Evolutionary conservation across 2,329 filamentous ascomycete genomes (phyloP), one percentile per base, ranked within the genome.

Genomic region (Sarocladium oryzae): DNA sequence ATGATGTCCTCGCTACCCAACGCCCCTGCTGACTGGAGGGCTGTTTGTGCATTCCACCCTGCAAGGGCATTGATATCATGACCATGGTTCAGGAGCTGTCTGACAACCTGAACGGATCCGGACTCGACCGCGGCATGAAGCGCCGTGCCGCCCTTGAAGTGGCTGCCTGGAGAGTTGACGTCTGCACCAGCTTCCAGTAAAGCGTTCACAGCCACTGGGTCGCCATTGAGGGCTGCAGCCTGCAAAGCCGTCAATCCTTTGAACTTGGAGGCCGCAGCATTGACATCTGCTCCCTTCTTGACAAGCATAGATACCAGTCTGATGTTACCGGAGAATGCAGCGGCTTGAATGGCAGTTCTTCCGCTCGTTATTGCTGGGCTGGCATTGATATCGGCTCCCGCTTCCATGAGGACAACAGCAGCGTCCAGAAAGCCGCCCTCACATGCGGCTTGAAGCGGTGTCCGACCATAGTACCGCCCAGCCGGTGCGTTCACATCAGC

Each of bases 281-380:
- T 60, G 7, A 61, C 56, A 18, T 66, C 61, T 4, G 66, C 67
- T 1, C 70, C 69, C 13, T 59, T 60, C 5, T 61, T 57, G 1
- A 72, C 57, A 2, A 73, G 63, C 1, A 66, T 52, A 2, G 60
- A 56, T 16, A 63, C 56, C 53, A 72, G 61, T 11, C 61, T 57
- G 20, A 60, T 54, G 21, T 33, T 33, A 8, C 26, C 43, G 4
- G 43, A 32, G 13, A 5, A 48, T 33, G 28, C 43, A 20, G 43
- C 43, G 15, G 49, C 49, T 24, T 51, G 49, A 9, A 51, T 24
- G 15, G 49, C 49, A 28, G 36, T 51, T 23, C 43, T 48, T 3
- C 43, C 43, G 10, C 11, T 37, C 20, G 49, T 45, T n/a, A 23
- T 51, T 16, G 43, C 38, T 4, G 30, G 13, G 18, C 16, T 13